Evolutionary conservation across 768 basidiomycete species (phyloP), one percentile per base, ranked within the genome.

Genomic region (Phanerochaete carnosa): DNA sequence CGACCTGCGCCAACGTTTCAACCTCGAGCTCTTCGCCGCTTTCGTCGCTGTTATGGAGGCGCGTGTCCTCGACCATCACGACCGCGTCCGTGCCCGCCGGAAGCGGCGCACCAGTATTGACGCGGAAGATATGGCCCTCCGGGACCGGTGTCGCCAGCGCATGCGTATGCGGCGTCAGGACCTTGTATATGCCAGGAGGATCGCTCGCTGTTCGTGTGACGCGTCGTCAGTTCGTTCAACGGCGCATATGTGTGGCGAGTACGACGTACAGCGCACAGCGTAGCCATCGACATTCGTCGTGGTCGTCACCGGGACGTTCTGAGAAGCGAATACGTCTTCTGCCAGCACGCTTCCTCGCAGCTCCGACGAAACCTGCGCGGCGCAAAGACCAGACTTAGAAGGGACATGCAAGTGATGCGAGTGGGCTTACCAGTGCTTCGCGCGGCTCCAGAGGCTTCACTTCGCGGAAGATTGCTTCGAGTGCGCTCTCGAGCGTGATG

Each of bases 11-110:
- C 1, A 92, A 77, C 0, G 85, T 86, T 66, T 84, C 83, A 1
- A 96, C 85, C 62, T 86, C 81, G 26, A 79, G 76, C 71, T 95
- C 93, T 2, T 77, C 74, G 61, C 80, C 75, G 19, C 75, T 74
- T 22, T 75, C 70, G 2, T 68, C 66, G 30, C 77, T 76, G 2
- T 84, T 83, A n/a, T 85, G 77, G 7, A 96, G 79, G 59, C 83
- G 82, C 0, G 94, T 95, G 70, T 95, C 94, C 74, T 96, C 94
- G 22, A 96, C 94, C 93, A 95, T 95, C 72, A 96, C 87, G 2
- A 94, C 87, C 0, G 91, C 76, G 68, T 95, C 88, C 7, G 88
- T 73, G 4, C 90, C 92, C 0, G 74, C 70, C 1, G 94, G 94
- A 2, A 96, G 75, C 0, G 92, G 90, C 0, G 83, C 89, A 6